These are phyloP conservation scores for Colletotrichum kahawae DNA, from an alignment of 2,329 filamentous ascomycete species.

Conservation along the genomic window DNA sequence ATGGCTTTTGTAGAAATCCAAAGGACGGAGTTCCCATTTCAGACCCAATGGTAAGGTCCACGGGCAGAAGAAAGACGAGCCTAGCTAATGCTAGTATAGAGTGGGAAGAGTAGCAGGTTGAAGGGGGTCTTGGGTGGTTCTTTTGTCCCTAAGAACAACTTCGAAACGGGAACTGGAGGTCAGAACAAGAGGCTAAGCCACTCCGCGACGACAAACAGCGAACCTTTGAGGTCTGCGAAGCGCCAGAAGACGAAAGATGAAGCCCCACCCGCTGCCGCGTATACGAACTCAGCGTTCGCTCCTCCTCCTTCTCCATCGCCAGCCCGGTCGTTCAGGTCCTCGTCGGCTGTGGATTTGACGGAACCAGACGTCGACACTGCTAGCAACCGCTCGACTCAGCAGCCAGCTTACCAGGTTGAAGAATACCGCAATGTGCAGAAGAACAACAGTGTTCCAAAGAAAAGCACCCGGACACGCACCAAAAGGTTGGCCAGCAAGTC, in stretches of 20 bases:
- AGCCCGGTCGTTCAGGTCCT: background rate
- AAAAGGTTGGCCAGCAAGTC: background rate
- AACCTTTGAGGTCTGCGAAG: constrained; percentile 1
- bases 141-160: background rate
- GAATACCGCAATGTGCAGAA: background rate
- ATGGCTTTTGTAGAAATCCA: background rate
- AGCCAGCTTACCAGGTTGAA: background rate
- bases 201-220: background rate
- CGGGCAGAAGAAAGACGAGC: too few species aligned
- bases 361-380: background rate
- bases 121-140: background rate
- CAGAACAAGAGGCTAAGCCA: background rate
- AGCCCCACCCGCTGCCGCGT: background rate
- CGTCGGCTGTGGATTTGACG: constrained; percentile 1
- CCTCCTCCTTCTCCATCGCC: background rate
- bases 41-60: constrained; percentile 12
- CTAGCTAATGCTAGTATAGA: background rate
- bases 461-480: background rate
- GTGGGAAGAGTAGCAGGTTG: background rate
- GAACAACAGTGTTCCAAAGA: background rate
- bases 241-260: constrained; percentile 6
- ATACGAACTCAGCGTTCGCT: background rate
- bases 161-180: background rate
- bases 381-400: constrained; percentile 1
- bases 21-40: constrained; percentile 12